phyloP scores from a whole-genome alignment of 192 early-diverging fungal genomes.

The Glomus cerebriforme region DNA sequence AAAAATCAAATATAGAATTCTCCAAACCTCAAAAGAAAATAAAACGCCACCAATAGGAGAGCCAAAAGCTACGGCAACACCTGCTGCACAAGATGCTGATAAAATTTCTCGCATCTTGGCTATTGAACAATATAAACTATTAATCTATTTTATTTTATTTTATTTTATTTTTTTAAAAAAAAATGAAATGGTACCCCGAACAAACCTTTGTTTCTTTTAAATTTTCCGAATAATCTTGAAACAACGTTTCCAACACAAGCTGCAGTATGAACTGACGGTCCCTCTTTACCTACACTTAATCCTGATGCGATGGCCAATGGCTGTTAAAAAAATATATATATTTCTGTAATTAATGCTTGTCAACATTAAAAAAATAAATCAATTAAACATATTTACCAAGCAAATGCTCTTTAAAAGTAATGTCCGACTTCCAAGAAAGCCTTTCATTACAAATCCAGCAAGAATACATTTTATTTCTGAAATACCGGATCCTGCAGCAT shows the following conservation, averaged over 20 bases:
- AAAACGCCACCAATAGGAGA: slow-evolving; percentile 89
- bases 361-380: background rate
- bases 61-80: slow-evolving; percentile 97
- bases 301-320: slow-evolving; percentile 85
- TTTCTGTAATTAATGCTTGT: background rate
- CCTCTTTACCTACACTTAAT: slow-evolving; percentile 93
- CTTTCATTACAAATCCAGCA: slow-evolving; percentile 91
- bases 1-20: background rate
- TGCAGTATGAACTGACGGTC: slow-evolving; percentile 93
- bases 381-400: slow-evolving; percentile 52
- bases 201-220: slow-evolving; percentile 75
- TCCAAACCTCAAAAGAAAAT: slow-evolving; percentile 57
- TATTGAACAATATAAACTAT: slow-evolving; percentile 4
- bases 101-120: slow-evolving; percentile 83
- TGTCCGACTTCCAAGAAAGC: slow-evolving; percentile 91
- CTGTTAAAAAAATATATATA: slow-evolving; percentile 33
- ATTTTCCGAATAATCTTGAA: slow-evolving; percentile 75
- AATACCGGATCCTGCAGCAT: slow-evolving; percentile 94
- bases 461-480: slow-evolving; percentile 88
- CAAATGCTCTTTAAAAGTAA: slow-evolving; percentile 91
- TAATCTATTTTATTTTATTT: too few relatives aligned
- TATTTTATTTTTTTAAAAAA: slow-evolving; percentile 1
- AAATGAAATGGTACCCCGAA: background rate
- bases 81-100: slow-evolving; percentile 88
- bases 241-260: slow-evolving; percentile 91